Evolutionary conservation across 768 basidiomycete species (phyloP), one percentile per base, ranked within the genome.

Genomic region (Amanita jacksonii): DNA sequence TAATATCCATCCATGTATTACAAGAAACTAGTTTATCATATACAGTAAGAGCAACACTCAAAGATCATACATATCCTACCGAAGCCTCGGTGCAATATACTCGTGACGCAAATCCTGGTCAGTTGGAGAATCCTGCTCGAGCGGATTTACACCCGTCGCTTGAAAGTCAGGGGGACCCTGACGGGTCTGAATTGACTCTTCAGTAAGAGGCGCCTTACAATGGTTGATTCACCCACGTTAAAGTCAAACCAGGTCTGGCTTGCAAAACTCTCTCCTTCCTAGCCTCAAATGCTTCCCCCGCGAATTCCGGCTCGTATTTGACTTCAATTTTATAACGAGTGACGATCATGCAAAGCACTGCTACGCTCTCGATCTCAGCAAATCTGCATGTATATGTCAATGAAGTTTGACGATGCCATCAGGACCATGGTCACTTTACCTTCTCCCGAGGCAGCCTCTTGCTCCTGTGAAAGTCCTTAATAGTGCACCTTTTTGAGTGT

Each of bases 321-420:
- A 76, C 53, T 35, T 67, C 64, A 40, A 77, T 63, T 46, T 62
- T 66, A 55, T 72, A 78, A 22, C 55, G 59, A 6, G 61, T 60
- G 12, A 77, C 54, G 25, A 79, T 52, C 57, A 71, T 62, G 12
- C 73, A 69, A n/a, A 79, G 57, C 34, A 70, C 64, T 4, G 69
- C 73, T 34, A 75, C 61, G 20, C 61, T 70, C 54, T 75, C 72
- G 1, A 69, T 72, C 55, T 77, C 75, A n/a, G 64, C 65, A 53
- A 74, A 75, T 49, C 70, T 73, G 41, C 6, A 33, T 36, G 49
- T 24, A 18, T 16, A 32, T 6, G 33, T 25, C 16, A 43, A 13
- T 13, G 33, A n/a, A 9, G 27, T 22, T n/a, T 12, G 12, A 15
- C 5, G 24, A 12, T 8, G 20, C 22, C 22, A 5, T 22, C 9